Percentiles rank a stretch among this genome's conserved stretches.
Conservation (phyloP, 805 yeast genomes). For the Candida vartiovaarae region DNA sequence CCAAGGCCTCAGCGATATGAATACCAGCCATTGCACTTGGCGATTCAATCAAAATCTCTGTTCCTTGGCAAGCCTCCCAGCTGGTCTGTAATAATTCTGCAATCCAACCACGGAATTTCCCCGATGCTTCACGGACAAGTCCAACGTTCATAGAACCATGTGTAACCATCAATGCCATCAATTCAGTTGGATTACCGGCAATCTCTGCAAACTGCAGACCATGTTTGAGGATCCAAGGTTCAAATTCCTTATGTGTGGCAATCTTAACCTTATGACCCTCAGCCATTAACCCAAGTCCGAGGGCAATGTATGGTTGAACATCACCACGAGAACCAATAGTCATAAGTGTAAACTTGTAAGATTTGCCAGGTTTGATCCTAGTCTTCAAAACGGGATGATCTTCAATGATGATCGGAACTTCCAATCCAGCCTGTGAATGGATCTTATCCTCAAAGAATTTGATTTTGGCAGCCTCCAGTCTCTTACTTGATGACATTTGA, state of each 20-base stretch:
- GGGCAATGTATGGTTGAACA: constrained; percentile 91
- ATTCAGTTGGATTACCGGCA: constrained; percentile 90
- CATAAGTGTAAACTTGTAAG: constrained; percentile 56
- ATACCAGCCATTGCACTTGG: constrained; percentile 95
- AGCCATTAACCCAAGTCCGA: constrained; percentile 66
- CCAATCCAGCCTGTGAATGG: constrained; percentile 50
- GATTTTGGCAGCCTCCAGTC: constrained; percentile 49
- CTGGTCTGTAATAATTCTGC: constrained; percentile 60
- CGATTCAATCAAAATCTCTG: constrained; percentile 86
- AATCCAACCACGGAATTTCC: constrained; percentile 79
- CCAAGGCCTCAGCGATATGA: constrained; percentile 88
- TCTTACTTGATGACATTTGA: constrained; percentile 19
- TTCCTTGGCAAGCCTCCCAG: constrained; percentile 79
- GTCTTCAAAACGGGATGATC: constrained; percentile 51
- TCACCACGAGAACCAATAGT: constrained; percentile 97
- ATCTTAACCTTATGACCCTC: constrained; percentile 86
- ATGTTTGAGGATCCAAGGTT: constrained; percentile 61
- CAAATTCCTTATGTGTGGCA: constrained; percentile 80
- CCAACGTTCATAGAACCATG: constrained; percentile 84
- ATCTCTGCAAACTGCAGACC: constrained; percentile 64
- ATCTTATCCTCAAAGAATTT: constrained; percentile 63
- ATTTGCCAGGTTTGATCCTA: constrained; percentile 44
- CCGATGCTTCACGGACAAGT: constrained; percentile 74
- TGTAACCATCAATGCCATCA: constrained; percentile 88
- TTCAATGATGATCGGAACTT: constrained; percentile 63